phyloP scores from a whole-genome alignment of 2,329 filamentous ascomycete species.

The Grosmannia serpens region DNA sequence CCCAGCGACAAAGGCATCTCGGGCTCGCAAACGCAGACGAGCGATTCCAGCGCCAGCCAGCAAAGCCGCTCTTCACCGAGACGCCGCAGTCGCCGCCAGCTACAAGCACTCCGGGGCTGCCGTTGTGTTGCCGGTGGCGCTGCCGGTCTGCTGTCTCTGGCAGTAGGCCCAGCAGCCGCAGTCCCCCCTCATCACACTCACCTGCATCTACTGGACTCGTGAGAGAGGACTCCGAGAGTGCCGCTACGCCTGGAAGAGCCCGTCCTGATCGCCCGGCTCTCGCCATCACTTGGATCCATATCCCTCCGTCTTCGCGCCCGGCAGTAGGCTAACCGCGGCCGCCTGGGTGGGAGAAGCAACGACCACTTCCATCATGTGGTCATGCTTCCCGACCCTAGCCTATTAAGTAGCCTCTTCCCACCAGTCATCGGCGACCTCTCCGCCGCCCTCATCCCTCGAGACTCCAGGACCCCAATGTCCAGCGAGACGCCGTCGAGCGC shows the following conservation, averaged over 20 bases:
- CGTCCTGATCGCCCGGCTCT: not conserved
- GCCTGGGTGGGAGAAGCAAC: not conserved
- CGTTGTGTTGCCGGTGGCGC: not conserved
- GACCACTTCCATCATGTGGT: not conserved
- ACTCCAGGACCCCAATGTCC: conserved; percentile 32
- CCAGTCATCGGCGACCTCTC: conserved; percentile 12
- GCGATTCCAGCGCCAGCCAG: not conserved
- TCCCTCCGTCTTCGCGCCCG: not conserved
- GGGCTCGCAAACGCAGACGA: not conserved
- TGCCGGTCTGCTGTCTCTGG: not conserved
- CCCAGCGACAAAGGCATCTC: not conserved
- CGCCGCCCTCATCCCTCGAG: conserved; percentile 17
- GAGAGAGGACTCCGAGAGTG: not conserved
- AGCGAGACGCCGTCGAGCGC: conserved; percentile 33
- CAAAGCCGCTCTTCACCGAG: not conserved
- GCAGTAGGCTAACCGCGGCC: not conserved
- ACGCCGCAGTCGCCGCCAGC: not conserved
- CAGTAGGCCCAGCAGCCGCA: not conserved
- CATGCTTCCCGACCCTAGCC: not conserved
- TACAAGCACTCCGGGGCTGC: not conserved
- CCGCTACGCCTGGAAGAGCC: not conserved
- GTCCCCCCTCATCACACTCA: not conserved
- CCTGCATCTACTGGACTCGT: not conserved
- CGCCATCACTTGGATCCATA: not conserved
- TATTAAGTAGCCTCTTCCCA: conserved; percentile 1